Base-by-base conservation (phyloP, 2,329 filamentous ascomycete species). In the Bertia moriformis region DNA sequence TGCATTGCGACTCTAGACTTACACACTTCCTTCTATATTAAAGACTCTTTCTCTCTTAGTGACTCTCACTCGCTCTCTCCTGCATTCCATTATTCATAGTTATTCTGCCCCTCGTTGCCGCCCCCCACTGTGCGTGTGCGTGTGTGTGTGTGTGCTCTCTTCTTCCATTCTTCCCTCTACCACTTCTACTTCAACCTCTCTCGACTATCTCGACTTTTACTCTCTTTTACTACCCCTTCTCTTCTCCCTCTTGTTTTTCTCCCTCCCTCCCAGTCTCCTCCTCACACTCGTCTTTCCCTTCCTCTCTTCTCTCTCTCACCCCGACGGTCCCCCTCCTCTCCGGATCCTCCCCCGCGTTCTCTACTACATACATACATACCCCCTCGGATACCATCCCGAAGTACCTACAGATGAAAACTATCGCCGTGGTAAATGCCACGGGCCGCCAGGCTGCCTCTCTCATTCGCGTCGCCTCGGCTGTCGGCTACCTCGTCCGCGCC, bases 361-460 rank as follows among this genome's bases (percentile, higher is more conserved):
- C 7, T 27, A 27, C 22, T 27, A 7, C 22, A 7, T n/a, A 7
- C 22, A 27, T 10, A 27, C 22, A 10, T 27, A 7, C 15, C 32
- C 15, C 12, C 15, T 35, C 32, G 7, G 32, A 35, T 7, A 10
- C 15, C 10, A 35, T 17, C 10, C 32, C 32, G 32, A 35, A 35
- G 10, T 7, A 35, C 32, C 32, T 10, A 35, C 32, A 10, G 44
- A 56, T 51, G 44, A 77, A 73, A 54, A 71, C 67, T 44, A 67
- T 74, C 46, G 74, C 73, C 51, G 71, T 75, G 51, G 73, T 79
- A 57, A 80, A 80, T 58, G 73, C 70, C 56, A 74, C 73, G 53
- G 75, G 75, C 53, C 71, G 75, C 48, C 75, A 80, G 60, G 71
- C 73, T 45, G 74, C 75, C 47, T 78, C 73, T 50, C 69, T 80